Evolutionary conservation across 768 basidiomycete species (phyloP), one percentile per base, ranked within the genome.

Genomic region (Mrakia blollopis): DNA sequence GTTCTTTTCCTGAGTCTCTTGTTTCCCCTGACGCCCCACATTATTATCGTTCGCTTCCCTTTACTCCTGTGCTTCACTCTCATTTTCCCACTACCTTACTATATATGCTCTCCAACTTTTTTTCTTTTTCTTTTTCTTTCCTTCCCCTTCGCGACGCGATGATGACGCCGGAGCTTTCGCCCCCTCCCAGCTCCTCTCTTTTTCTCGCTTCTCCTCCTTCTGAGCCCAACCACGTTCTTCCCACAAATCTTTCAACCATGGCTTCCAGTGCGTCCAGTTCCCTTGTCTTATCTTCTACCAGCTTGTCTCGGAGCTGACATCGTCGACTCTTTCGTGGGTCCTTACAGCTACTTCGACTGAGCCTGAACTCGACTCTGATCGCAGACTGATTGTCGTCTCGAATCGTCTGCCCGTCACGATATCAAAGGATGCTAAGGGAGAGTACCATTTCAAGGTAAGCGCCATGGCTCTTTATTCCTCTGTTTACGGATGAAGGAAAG

Each of bases 381-480:
- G 4, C 35, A 91, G 93, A 80, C 90, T 98, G 87, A 91, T 98
- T 85, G 93, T 98, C 81, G 93, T 98, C 82, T 92, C 92, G 72
- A 98, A 98, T 85, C 89, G 96, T 73, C 90, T 98, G 77, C 96
- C 96, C 30, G 88, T 98, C 78, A 97, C 96, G 67, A 98, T 98
- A 83, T 92, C 87, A 83, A 96, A 94, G 86, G 95, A 98, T 88
- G 90, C 88, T 21, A 85, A 87, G 72, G 94, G 94, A 83, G 90
- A 96, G 84, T 98, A 95, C 85, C 92, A 95, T 86, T 98, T 97
- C 89, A 84, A 83, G 81, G 83, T 82, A 68, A 73, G 83, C 76
- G n/a, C n/a, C n/a, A 9, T 30, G 16, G 10, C 28, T 25, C 57
- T 30, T 63, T 32, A 11, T 7, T 13, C 21, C 16, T 21, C 21